A percentile compares a stretch with the other conserved stretches of the same genome.
Conservation (phyloP, 371 early-diverging fungal species). For the Apophysomyces variabilis region DNA sequence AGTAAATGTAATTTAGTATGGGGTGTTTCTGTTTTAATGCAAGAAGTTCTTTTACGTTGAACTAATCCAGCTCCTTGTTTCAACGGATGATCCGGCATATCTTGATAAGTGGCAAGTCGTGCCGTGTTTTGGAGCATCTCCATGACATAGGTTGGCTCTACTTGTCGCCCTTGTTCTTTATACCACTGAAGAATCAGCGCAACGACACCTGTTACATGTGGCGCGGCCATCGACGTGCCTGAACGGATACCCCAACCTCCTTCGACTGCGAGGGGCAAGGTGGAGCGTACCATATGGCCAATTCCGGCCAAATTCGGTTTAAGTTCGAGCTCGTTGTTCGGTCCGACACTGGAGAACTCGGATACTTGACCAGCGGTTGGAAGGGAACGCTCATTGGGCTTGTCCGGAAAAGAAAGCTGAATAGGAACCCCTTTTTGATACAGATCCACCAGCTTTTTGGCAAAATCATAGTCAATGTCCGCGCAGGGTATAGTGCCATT, state of each 20-base stretch:
- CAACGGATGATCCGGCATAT: slow-evolving; percentile 40
- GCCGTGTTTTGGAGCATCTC: slow-evolving; percentile 63
- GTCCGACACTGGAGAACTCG: slow-evolving; percentile 55
- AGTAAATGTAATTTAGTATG: background rate
- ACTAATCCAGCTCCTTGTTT: slow-evolving; percentile 83
- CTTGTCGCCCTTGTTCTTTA: slow-evolving; percentile 16
- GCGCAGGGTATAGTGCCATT: slow-evolving; percentile 41
- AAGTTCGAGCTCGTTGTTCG: slow-evolving; percentile 46
- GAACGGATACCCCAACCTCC: slow-evolving; percentile 62
- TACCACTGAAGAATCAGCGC: slow-evolving; percentile 62
- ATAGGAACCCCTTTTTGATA: background rate
- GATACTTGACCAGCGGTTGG: slow-evolving; percentile 49
- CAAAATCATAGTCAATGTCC: slow-evolving; percentile 35
- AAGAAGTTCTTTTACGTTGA: slow-evolving; percentile 42
- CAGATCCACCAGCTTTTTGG: slow-evolving; percentile 20
- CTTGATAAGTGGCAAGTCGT: slow-evolving; percentile 27
- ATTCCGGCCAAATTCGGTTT: slow-evolving; percentile 68
- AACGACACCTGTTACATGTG: slow-evolving; percentile 71
- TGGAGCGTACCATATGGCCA: slow-evolving; percentile 76
- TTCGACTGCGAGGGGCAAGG: slow-evolving; percentile 43
- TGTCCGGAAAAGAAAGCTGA: slow-evolving; percentile 13
- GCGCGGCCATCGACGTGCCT: slow-evolving; percentile 77
- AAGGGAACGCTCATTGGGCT: slow-evolving; percentile 5
- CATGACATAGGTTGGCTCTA: slow-evolving; percentile 21
- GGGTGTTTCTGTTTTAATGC: background rate